Conservation (phyloP, 176 grass and related monocot species). For the Juncus effusus region DNA sequence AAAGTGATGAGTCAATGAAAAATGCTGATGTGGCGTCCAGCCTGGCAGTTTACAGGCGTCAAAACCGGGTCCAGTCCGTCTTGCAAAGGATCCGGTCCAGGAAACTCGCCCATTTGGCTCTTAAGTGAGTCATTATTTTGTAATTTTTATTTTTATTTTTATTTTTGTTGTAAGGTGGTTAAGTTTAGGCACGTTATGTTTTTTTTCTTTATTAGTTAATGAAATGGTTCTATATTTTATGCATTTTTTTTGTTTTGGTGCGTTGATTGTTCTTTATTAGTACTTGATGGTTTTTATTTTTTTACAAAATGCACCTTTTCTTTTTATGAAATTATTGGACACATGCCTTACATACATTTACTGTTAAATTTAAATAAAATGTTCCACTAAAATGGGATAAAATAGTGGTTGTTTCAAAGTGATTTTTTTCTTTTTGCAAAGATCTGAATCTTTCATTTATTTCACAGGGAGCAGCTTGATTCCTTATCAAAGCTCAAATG, state of each 20-base stretch:
- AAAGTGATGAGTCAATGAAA: slow-evolving; percentile 35
- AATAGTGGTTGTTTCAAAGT: too few species aligned
- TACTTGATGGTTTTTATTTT: slow-evolving; percentile 7
- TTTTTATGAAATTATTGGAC: slow-evolving; percentile 30
- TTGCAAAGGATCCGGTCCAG: slow-evolving; percentile 89
- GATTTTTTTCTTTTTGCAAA: too few species aligned
- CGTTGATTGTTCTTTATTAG: slow-evolving; percentile 14
- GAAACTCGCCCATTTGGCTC: slow-evolving; percentile 85
- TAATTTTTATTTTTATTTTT: slow-evolving; percentile 40
- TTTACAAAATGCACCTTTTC: slow-evolving; percentile 5
- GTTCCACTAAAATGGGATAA: too few species aligned
- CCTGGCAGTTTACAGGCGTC: slow-evolving; percentile 64
- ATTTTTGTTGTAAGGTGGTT: slow-evolving; percentile 3
- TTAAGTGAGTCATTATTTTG: slow-evolving; percentile 86
- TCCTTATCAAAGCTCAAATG: slow-evolving; percentile 90
- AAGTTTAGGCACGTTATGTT: slow-evolving; percentile 13
- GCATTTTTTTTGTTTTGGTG: slow-evolving; percentile 12
- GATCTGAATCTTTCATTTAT: slow-evolving; percentile 28
- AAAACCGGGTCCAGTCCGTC: slow-evolving; percentile 74
- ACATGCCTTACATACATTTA: slow-evolving; percentile 35
- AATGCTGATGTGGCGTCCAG: slow-evolving; percentile 59
- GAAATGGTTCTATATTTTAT: slow-evolving; percentile 34
- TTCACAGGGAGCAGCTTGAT: slow-evolving; percentile 92
- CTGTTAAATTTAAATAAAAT: too few species aligned
- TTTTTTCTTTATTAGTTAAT: slow-evolving; percentile 22